Percentiles rank a stretch among this genome's conserved stretches.
These are phyloP conservation scores for Septoria petroselini DNA, from an alignment of 2,329 filamentous ascomycete genomes.

Conservation along the genomic window DNA sequence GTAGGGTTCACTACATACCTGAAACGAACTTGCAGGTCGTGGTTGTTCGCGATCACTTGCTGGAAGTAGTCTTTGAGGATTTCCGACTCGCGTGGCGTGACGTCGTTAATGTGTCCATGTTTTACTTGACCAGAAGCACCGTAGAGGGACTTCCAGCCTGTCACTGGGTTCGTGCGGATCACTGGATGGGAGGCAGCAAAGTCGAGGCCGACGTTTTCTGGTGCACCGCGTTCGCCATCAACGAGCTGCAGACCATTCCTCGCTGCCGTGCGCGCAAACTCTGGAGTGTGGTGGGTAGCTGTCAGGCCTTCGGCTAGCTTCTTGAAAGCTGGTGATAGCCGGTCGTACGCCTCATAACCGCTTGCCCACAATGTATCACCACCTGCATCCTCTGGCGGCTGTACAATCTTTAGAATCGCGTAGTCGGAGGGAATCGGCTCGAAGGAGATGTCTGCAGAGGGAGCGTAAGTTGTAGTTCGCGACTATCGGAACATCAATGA, in stretches of 20 bases:
- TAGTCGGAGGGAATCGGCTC: slow-evolving; percentile 64
- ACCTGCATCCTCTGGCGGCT: slow-evolving; percentile 54
- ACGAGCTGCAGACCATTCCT: slow-evolving; percentile 36
- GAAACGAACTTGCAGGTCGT: slow-evolving; percentile 67
- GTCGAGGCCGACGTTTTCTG: slow-evolving; percentile 23
- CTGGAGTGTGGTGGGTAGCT: slow-evolving; percentile 47
- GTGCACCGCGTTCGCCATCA: slow-evolving; percentile 30
- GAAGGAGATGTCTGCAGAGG: slow-evolving; percentile 57
- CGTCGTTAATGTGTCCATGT: slow-evolving; percentile 54
- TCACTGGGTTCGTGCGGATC: slow-evolving; percentile 59
- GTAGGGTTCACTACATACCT: too few species aligned
- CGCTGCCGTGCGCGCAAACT: slow-evolving; percentile 27
- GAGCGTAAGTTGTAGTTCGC: not conserved
- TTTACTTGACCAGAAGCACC: slow-evolving; percentile 42
- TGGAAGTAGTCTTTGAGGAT: slow-evolving; percentile 29
- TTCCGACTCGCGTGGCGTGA: slow-evolving; percentile 37
- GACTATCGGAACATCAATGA: slow-evolving; percentile 41
- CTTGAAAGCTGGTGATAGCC: slow-evolving; percentile 56
- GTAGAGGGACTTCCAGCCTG: slow-evolving; percentile 60
- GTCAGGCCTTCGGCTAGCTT: slow-evolving; percentile 59
- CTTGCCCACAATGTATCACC: slow-evolving; percentile 63
- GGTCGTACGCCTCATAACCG: slow-evolving; percentile 65
- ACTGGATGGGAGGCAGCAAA: slow-evolving; percentile 46
- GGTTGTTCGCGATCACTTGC: slow-evolving; percentile 50
- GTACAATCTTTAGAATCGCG: slow-evolving; percentile 56